Conservation (phyloP, 1,284 basidiomycete genomes). For the Microbotryum violaceum region DNA sequence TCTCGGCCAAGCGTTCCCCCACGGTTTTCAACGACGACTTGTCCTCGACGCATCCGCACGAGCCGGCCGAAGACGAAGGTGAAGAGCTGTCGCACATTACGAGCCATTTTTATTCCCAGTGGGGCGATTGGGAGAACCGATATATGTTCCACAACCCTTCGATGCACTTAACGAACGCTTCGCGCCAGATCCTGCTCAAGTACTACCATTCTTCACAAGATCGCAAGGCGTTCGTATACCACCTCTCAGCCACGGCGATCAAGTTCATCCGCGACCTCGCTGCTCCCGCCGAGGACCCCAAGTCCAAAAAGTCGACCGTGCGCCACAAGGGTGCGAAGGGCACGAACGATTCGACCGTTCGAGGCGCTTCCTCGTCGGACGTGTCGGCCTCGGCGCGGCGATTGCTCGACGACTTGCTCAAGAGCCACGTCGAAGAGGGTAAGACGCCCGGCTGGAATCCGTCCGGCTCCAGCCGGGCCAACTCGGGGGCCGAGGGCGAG, state of each 20-base stretch:
- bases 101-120: slow-evolving; percentile 54
- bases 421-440: slow-evolving; percentile 28
- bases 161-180: slow-evolving; percentile 68
- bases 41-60: background rate
- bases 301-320: slow-evolving; percentile 27
- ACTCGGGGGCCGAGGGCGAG: slow-evolving; percentile 13
- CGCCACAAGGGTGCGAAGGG: slow-evolving; percentile 12
- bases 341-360: slow-evolving; percentile 2
- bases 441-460: background rate
- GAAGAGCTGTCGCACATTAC: slow-evolving; percentile 26
- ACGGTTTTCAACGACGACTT: background rate
- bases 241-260: slow-evolving; percentile 52
- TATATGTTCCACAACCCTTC: slow-evolving; percentile 84
- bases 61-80: slow-evolving; percentile 12
- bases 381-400: slow-evolving; percentile 5
- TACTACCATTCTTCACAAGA: slow-evolving; percentile 80
- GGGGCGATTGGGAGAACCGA: slow-evolving; percentile 79
- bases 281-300: slow-evolving; percentile 43
- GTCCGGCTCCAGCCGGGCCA: background rate
- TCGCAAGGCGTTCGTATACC: slow-evolving; percentile 62
- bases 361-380: too few species aligned
- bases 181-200: slow-evolving; percentile 75
- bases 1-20: slow-evolving; percentile 54
- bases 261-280: slow-evolving; percentile 75
- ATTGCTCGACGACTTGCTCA: slow-evolving; percentile 39